Percentiles rank a stretch among this genome's conserved stretches.
Conservation (phyloP, 805 yeast genomes). For the Metschnikowia dekortorum region DNA sequence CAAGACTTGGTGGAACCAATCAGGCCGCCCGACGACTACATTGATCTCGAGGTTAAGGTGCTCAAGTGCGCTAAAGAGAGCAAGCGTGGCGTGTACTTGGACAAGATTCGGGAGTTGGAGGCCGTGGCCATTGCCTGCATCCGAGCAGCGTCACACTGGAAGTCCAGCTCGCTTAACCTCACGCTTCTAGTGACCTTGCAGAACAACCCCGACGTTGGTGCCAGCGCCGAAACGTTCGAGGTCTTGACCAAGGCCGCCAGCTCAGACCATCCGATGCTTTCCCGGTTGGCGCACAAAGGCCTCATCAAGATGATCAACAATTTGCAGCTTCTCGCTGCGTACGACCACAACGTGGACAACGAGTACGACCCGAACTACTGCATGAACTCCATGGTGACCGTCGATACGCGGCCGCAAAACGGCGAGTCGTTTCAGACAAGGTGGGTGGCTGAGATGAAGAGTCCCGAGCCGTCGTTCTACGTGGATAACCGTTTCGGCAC, state of each 20-base stretch:
- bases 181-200: slow-evolving; percentile 51
- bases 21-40: slow-evolving; percentile 57
- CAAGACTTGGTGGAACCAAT: slow-evolving; percentile 39
- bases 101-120: slow-evolving; percentile 42
- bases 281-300: slow-evolving; percentile 58
- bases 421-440: slow-evolving; percentile 32
- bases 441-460: slow-evolving; percentile 51
- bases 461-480: slow-evolving; percentile 46
- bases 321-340: slow-evolving; percentile 40
- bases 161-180: slow-evolving; percentile 43
- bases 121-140: slow-evolving; percentile 25
- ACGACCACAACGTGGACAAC: slow-evolving; percentile 44
- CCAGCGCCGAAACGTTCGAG: slow-evolving; percentile 36
- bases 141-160: slow-evolving; percentile 50
- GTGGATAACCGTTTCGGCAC: slow-evolving; percentile 52
- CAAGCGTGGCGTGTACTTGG: slow-evolving; percentile 45
- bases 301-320: slow-evolving; percentile 43
- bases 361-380: slow-evolving; percentile 35
- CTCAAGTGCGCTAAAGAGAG: slow-evolving; percentile 59
- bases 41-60: slow-evolving; percentile 55
- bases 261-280: slow-evolving; percentile 65
- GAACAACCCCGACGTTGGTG: slow-evolving; percentile 45
- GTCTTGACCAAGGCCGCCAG: slow-evolving; percentile 45
- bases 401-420: slow-evolving; percentile 40
- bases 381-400: slow-evolving; percentile 31